These are phyloP conservation scores for Saxophila tyrrhenica DNA, from an alignment of 495 filamentous ascomycete genomes.

Conservation along the genomic window DNA sequence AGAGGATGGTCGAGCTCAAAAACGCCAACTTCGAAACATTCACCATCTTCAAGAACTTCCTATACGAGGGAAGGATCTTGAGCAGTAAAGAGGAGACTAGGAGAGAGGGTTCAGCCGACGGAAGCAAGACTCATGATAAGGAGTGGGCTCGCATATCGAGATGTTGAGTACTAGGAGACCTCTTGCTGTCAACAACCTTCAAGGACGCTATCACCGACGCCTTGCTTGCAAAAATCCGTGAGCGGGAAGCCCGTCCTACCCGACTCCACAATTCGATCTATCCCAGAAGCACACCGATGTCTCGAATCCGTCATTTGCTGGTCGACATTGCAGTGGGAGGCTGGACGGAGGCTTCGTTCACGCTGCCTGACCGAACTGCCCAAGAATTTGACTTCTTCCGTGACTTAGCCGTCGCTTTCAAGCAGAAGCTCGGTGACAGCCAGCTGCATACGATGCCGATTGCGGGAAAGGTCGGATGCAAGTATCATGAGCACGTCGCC, in stretches of 20 bases:
- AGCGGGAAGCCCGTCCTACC: not conserved
- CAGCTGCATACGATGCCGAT: not conserved
- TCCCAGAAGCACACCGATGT: not conserved
- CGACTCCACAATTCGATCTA: not conserved
- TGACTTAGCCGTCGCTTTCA: not conserved
- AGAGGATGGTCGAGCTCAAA: not conserved
- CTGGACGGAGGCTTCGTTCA: not conserved
- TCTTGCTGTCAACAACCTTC: constrained; percentile 3
- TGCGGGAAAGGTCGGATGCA: not conserved
- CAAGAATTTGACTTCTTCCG: not conserved
- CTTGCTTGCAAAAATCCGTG: not conserved
- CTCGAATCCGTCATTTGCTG: not conserved
- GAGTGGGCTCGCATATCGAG: not conserved
- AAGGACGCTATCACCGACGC: constrained; percentile 6
- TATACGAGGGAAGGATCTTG: constrained; percentile 4
- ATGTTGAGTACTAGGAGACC: constrained; percentile 3
- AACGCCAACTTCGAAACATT: constrained; percentile 3
- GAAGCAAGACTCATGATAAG: not conserved
- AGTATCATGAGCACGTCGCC: constrained; percentile 5
- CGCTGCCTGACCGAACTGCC: not conserved
- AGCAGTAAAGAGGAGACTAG: not conserved
- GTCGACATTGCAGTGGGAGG: constrained; percentile 1
- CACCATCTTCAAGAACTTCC: constrained; percentile 5
- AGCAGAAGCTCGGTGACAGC: not conserved
- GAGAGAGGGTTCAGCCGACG: not conserved